These are phyloP conservation scores for Panaeolus cyanescens DNA, from an alignment of 768 basidiomycete species.

Conservation along the genomic window DNA sequence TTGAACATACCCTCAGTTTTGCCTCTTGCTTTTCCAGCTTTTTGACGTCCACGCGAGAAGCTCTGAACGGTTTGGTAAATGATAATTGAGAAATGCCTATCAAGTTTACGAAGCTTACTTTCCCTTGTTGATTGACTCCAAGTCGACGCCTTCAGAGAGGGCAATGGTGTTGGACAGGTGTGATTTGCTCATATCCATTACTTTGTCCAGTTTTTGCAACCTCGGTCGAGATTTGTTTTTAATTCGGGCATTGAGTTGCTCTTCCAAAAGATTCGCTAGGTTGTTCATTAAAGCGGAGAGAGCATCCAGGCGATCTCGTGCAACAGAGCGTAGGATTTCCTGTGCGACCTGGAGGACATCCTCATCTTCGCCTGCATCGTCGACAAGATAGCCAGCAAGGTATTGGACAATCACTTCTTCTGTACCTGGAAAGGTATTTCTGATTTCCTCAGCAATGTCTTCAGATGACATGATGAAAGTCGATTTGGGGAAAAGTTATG, in stretches of 20 bases:
- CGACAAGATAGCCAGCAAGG: slow-evolving; percentile 84
- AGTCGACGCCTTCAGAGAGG: slow-evolving; percentile 80
- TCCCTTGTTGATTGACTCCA: slow-evolving; percentile 93
- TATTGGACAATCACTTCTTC: slow-evolving; percentile 89
- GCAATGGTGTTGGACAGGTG: slow-evolving; percentile 81
- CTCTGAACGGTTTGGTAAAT: slow-evolving; percentile 42
- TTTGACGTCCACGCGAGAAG: slow-evolving; percentile 90
- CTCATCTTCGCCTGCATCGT: slow-evolving; percentile 88
- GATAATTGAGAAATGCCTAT: not conserved
- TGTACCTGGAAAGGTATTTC: slow-evolving; percentile 66
- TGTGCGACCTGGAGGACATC: slow-evolving; percentile 80
- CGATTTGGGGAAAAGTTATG: not conserved
- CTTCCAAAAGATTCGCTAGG: slow-evolving; percentile 64
- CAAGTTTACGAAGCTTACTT: slow-evolving; percentile 54
- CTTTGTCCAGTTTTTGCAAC: slow-evolving; percentile 77
- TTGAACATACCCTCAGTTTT: slow-evolving; percentile 71
- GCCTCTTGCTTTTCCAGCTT: slow-evolving; percentile 97
- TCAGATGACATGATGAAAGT: slow-evolving; percentile 57
- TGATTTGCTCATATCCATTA: slow-evolving; percentile 86
- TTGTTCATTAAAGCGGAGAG: slow-evolving; percentile 69
- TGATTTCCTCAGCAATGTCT: slow-evolving; percentile 81
- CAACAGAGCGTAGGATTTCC: slow-evolving; percentile 76
- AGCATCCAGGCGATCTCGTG: slow-evolving; percentile 56
- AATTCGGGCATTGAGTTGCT: slow-evolving; percentile 58
- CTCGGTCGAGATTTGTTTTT: slow-evolving; percentile 65